Conservation (phyloP, 371 early-diverging fungal genomes). For the Rhizopus delemar region DNA sequence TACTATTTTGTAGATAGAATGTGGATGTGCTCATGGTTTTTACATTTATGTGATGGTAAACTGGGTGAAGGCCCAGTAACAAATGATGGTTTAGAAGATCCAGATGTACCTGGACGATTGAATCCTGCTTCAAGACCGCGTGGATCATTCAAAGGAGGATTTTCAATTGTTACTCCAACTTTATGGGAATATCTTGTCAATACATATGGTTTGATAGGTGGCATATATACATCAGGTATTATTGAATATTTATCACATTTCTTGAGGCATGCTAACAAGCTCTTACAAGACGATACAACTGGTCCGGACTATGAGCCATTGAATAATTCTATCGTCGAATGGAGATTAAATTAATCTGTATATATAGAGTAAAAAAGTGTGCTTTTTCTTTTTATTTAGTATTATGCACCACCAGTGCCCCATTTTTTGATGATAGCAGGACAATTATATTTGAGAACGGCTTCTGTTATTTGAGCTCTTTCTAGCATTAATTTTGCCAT, state of each 20-base stretch:
- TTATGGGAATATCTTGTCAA: constrained; percentile 47
- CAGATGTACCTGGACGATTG: constrained; percentile 25
- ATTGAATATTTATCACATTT: not conserved
- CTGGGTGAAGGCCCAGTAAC: constrained; percentile 36
- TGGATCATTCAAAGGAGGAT: constrained; percentile 39
- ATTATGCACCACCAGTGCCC: constrained; percentile 33
- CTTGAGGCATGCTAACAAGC: not conserved
- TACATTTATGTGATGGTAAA: constrained; percentile 50
- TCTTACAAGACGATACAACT: constrained; percentile 31
- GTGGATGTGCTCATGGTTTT: constrained; percentile 51
- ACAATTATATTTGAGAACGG: constrained; percentile 59
- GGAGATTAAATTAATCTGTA: constrained; percentile 34
- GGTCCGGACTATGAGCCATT: constrained; percentile 39
- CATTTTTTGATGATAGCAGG: constrained; percentile 58
- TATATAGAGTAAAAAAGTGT: not conserved
- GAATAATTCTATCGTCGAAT: constrained; percentile 34
- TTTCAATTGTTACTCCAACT: constrained; percentile 43
- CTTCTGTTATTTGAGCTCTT: constrained; percentile 67
- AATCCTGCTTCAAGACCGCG: constrained; percentile 39
- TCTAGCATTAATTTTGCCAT: constrained; percentile 81
- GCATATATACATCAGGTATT: constrained; percentile 38
- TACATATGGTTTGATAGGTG: constrained; percentile 42
- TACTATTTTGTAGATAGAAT: constrained; percentile 47
- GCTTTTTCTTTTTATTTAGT: not conserved
- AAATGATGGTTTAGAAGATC: constrained; percentile 36